Evolutionary conservation across 1,284 basidiomycete genomes (phyloP).

Genomic region (Pyrrhoderma noxium): DNA sequence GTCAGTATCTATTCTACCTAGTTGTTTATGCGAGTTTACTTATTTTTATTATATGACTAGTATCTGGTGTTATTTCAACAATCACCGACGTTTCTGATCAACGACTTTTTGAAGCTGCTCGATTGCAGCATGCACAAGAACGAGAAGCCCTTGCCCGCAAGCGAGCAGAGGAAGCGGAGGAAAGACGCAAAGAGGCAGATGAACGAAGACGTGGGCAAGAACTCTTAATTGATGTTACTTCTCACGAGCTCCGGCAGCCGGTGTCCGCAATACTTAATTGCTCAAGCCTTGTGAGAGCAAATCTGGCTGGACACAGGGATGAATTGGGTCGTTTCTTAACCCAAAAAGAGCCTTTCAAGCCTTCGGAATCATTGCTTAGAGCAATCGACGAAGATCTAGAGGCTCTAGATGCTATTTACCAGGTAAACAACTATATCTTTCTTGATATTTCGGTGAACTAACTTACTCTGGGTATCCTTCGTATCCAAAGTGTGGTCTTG

Average conservation of each 20-base stretch:
- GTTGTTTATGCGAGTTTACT: background rate
- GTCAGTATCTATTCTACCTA: constrained; percentile 12
- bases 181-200: constrained; percentile 23
- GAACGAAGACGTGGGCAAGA: constrained; percentile 25
- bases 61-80: constrained; percentile 10
- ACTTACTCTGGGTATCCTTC: too few relatives aligned
- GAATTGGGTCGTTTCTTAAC: constrained; percentile 23
- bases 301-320: constrained; percentile 22
- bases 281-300: constrained; percentile 22
- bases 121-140: constrained; percentile 23
- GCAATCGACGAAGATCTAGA: constrained; percentile 32
- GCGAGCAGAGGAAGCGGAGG: constrained; percentile 24
- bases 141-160: constrained; percentile 22
- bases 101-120: constrained; percentile 22
- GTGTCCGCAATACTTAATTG: constrained; percentile 26
- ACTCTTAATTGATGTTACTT: constrained; percentile 26
- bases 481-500: constrained; percentile 26
- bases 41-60: background rate
- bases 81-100: constrained; percentile 25
- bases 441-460: too few relatives aligned
- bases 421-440: constrained; percentile 12
- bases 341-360: constrained; percentile 23
- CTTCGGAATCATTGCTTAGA: constrained; percentile 26
- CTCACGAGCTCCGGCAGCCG: constrained; percentile 26
- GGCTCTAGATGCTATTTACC: constrained; percentile 25